Evolutionary conservation across 768 basidiomycete species (phyloP), one percentile per base, ranked within the genome.

Genomic region (Pleurotus cornucopiae): DNA sequence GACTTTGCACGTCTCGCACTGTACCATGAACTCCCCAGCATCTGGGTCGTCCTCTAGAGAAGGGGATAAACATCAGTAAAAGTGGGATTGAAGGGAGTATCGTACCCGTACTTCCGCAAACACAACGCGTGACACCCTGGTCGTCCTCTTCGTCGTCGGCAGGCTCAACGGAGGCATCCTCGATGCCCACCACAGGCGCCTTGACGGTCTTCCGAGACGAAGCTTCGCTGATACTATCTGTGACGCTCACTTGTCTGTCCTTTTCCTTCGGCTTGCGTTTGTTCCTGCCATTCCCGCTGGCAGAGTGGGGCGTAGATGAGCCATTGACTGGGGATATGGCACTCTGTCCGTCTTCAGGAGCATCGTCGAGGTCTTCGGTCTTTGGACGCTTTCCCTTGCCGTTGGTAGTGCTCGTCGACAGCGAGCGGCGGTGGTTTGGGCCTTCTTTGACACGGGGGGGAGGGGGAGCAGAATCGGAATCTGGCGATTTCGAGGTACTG

Each of bases 1-100:
- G 55, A 91, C 92, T 65, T 94, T 91, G 76, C 96, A 99, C 44
- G 79, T 86, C 73, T 98, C 96, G 73, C 96, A 99, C 69, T 94
- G 90, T 49, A 98, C 93, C 92, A 98, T 97, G 74, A 96, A 91
- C 69, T 93, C 94, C 47, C 93, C 91, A 51, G 90, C 91, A 67
- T 88, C 86, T 52, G 83, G 82, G 66, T 88, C 86, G 63, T 86
- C 85, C 69, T 89, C 88, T 77, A 71, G 73, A 72, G 68, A 62
- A 66, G 59, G 56, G 60, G 53, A 57, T 64, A 73, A 61, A 68
- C 64, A 41, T 57, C 57, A 43, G 18, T 39, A 57, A 60, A 57
- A 62, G 41, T 12, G 46, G 45, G 13, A 57, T 45, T 49, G 44
- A 54, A 49, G 25, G 40, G 47, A 54, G 51, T 26, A 40, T 57